Evolutionary conservation across 495 filamentous ascomycete species (phyloP), one percentile per base, ranked within the genome.

Genomic region (Penicillium paxilli): DNA sequence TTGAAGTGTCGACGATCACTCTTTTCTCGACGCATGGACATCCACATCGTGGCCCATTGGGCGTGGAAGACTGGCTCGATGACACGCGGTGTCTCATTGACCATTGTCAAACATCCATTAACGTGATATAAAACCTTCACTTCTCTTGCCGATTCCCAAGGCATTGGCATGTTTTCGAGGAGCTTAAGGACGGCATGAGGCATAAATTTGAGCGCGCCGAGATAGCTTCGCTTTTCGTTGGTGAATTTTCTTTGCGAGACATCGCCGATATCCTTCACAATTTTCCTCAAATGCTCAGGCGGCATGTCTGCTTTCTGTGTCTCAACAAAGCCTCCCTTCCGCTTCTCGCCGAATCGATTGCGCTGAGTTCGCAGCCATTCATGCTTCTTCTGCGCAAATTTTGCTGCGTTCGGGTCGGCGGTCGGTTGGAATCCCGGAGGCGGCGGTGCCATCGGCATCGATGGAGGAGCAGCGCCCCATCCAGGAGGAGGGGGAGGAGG

Each of bases 1-100:
- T 99, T 99, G 80, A 99, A 99, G 64, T 98, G 86, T 64, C 95
- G 80, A 60, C 95, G 77, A 67, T 98, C 95, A 63, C 90, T 93
- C 80, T 99, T 99, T 69, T 99, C 95, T 52, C 95, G 85, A 67
- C 95, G 84, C 95, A 99, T 99, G 45, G 84, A 89, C 56, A 96
- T 89, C 95, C 95, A 99, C 95, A 99, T 98, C 9, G 91, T 96
- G 21, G 94, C 93, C 95, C 95, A 99, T 71, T 99, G 95, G 54
- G 95, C 95, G 65, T 96, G 93, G 71, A 96, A 99, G 14, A 99
- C 90, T 2, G 95, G 95, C 74, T 98, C 94, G 66, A 99, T 98
- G 44, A 99, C 95, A 60, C 95, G 82, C 17, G 95, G 95, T 6
- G 86, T 92, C 76, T 99, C 95, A 65, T 99, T 99, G 49, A 99